Percentiles rank a stretch among this genome's conserved stretches.
Evolutionary conservation across 2,329 filamentous ascomycete genomes (phyloP).

Genomic region (Fusarium nematophilum): DNA sequence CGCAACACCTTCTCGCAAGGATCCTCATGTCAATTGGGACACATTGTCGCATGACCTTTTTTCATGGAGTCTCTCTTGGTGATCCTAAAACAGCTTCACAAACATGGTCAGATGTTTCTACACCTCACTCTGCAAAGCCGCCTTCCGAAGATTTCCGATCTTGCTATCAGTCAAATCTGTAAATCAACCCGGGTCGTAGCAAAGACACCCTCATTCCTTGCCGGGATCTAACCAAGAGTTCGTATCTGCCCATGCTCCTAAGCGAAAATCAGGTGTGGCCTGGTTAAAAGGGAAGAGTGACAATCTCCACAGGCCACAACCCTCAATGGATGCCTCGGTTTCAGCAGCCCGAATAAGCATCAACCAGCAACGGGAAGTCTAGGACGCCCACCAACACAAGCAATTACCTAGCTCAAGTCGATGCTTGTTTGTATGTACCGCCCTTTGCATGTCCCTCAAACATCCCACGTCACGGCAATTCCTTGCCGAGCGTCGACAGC

Average conservation of each 20-base stretch:
- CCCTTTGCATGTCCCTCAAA: constrained; percentile 8
- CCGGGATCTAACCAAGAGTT: too few relatives aligned
- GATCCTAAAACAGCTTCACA: background rate
- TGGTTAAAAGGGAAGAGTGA: too few relatives aligned
- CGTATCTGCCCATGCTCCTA: too few relatives aligned
- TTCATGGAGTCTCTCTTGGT: background rate
- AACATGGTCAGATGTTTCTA: background rate
- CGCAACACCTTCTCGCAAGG: background rate
- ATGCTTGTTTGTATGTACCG: constrained; percentile 26
- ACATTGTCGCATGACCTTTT: constrained; percentile 5
- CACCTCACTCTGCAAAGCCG: background rate
- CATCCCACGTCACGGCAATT: constrained; percentile 41
- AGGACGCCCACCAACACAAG: constrained; percentile 10
- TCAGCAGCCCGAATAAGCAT: constrained; percentile 6
- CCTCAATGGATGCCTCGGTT: background rate
- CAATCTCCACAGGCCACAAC: constrained; percentile 7
- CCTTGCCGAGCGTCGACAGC: constrained; percentile 37
- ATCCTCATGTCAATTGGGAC: constrained; percentile 4
- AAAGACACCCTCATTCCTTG: background rate
- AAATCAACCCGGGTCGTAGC: background rate
- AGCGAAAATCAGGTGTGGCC: constrained; percentile 3
- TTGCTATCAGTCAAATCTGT: constrained; percentile 4
- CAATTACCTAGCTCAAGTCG: constrained; percentile 5
- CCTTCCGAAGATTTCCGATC: background rate
- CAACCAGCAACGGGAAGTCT: constrained; percentile 21